Conservation (phyloP, 371 early-diverging fungal species). For the Mortierella sp. region DNA sequence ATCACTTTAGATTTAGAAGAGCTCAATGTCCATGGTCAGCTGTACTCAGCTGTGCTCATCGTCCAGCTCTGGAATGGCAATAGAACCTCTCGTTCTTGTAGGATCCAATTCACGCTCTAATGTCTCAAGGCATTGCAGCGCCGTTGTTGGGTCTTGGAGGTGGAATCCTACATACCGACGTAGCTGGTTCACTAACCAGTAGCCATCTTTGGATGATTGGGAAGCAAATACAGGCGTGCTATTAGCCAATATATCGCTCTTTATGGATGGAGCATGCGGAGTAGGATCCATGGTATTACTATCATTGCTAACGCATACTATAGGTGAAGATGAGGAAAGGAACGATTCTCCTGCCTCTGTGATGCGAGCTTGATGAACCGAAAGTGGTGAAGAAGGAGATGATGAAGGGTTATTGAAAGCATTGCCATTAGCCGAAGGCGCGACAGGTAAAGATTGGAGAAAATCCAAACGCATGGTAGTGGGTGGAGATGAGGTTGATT, state of each 20-base stretch:
- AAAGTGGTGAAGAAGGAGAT: slow-evolving; percentile 11
- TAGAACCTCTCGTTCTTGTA: slow-evolving; percentile 18
- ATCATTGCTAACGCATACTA: neutral
- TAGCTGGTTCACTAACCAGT: slow-evolving; percentile 12
- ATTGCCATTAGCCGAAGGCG: neutral
- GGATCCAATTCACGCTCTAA: slow-evolving; percentile 22
- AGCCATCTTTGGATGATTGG: slow-evolving; percentile 19
- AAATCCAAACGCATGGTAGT: slow-evolving; percentile 20
- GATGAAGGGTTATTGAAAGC: slow-evolving; percentile 5
- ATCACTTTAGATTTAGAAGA: too few species aligned
- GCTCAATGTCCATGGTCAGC: too few species aligned
- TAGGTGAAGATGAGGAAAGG: neutral
- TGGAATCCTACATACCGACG: slow-evolving; percentile 23
- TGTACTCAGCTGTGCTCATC: slow-evolving; percentile 5
- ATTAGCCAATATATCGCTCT: neutral
- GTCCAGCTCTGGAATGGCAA: slow-evolving; percentile 13
- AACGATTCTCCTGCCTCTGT: neutral
- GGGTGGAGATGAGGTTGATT: neutral
- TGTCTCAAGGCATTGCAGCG: slow-evolving; percentile 15
- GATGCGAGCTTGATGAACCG: neutral
- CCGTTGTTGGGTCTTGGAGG: slow-evolving; percentile 15
- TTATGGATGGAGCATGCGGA: neutral
- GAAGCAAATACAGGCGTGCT: neutral
- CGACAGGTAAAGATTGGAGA: slow-evolving; percentile 30
- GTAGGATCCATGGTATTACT: neutral